phyloP scores from a whole-genome alignment of 192 early-diverging fungal species.

The Pilaira anomala region DNA sequence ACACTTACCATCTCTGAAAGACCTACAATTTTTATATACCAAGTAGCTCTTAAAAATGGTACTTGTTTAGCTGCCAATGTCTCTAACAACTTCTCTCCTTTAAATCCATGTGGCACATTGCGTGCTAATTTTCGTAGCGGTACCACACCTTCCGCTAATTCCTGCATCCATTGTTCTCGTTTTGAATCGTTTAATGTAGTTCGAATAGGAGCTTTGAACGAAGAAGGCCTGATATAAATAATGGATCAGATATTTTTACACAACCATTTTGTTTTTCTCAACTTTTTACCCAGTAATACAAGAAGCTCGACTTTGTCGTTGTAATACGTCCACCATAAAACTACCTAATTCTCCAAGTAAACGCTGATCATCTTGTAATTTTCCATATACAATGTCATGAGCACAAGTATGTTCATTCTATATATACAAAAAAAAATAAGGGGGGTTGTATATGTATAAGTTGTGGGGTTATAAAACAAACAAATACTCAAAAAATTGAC shows the following conservation, averaged over 20 bases:
- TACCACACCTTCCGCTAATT: constrained; percentile 39
- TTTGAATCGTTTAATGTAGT: constrained; percentile 42
- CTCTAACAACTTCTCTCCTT: constrained; percentile 61
- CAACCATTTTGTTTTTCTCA: neutral
- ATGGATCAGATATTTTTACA: neutral
- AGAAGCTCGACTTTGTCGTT: constrained; percentile 28
- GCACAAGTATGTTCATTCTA: constrained; percentile 53
- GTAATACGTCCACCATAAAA: constrained; percentile 48
- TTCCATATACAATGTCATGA: constrained; percentile 47
- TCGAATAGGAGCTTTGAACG: constrained; percentile 47
- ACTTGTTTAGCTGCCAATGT: constrained; percentile 50
- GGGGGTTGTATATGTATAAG: neutral
- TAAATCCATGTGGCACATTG: constrained; percentile 56
- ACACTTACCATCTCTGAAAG: constrained; percentile 55
- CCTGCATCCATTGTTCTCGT: constrained; percentile 54
- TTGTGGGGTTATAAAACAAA: neutral
- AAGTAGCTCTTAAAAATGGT: constrained; percentile 60
- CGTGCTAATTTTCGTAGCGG: constrained; percentile 46
- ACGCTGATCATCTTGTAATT: constrained; percentile 46
- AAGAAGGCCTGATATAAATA: constrained; percentile 33
- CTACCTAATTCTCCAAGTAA: constrained; percentile 44
- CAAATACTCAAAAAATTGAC: neutral
- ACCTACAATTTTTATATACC: constrained; percentile 70
- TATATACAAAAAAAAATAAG: neutral
- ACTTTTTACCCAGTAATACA: constrained; percentile 29